Conservation (phyloP, 1,284 basidiomycete genomes). For the Blastosporella zonata region DNA sequence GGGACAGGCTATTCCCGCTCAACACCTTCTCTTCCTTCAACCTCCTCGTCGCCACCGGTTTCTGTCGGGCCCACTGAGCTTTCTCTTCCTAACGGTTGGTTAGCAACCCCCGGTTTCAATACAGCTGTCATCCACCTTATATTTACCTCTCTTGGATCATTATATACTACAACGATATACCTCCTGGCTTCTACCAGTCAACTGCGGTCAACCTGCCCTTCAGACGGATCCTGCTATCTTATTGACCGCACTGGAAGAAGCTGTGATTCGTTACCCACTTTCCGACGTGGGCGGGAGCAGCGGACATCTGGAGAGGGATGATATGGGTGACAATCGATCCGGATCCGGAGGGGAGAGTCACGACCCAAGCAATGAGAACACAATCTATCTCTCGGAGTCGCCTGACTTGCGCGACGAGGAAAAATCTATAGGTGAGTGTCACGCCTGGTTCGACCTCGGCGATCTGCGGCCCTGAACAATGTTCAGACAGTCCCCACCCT, state of each 20-base stretch:
- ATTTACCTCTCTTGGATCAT: constrained; percentile 1
- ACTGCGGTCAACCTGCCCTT: neutral
- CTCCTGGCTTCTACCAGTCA: neutral
- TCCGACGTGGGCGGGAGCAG: constrained; percentile 10
- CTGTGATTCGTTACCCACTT: constrained; percentile 10
- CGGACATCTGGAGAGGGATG: constrained; percentile 27
- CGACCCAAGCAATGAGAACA: constrained; percentile 17
- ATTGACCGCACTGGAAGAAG: constrained; percentile 16
- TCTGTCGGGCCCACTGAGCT: neutral
- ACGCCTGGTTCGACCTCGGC: neutral
- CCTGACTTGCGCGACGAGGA: constrained; percentile 24
- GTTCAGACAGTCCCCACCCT: constrained; percentile 14
- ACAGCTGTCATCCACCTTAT: constrained; percentile 2
- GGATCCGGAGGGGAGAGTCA: constrained; percentile 24
- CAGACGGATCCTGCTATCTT: neutral
- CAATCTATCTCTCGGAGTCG: constrained; percentile 18
- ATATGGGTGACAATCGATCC: constrained; percentile 28
- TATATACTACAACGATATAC: neutral
- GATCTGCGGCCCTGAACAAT: constrained; percentile 4
- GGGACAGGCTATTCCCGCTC: constrained; percentile 16
- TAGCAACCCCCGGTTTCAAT: neutral
- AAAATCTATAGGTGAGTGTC: constrained; percentile 29
- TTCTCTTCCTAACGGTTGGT: neutral
- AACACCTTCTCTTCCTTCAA: constrained; percentile 6
- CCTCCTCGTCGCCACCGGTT: neutral